Evolutionary conservation across 257 asterid species (phyloP).

Genomic region (Petrea volubilis): DNA sequence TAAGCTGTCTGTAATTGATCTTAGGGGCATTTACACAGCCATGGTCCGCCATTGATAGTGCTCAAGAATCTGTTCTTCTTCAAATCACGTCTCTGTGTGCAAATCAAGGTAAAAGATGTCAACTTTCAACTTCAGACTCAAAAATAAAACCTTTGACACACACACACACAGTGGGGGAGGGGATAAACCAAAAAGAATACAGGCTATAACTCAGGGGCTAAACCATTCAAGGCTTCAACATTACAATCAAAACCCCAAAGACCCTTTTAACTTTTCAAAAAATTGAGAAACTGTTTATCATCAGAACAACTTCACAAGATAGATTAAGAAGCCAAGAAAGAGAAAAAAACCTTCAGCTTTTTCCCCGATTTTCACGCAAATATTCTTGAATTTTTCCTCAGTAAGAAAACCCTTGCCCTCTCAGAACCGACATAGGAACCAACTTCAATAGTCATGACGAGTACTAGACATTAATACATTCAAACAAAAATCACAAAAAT

Average conservation of each 20-base stretch:
- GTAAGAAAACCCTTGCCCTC: slow-evolving; percentile 37
- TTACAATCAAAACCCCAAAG: background rate
- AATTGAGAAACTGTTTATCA: background rate
- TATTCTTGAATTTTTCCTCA: slow-evolving; percentile 25
- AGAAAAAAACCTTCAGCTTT: slow-evolving; percentile 26
- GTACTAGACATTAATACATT: slow-evolving; percentile 34
- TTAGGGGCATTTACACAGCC: slow-evolving; percentile 42
- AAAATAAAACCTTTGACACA: background rate
- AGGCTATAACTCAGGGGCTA: background rate
- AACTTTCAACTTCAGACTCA: slow-evolving; percentile 7
- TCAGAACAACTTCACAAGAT: slow-evolving; percentile 6
- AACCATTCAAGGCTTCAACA: background rate
- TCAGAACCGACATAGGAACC: slow-evolving; percentile 49
- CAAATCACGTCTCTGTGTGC: slow-evolving; percentile 21
- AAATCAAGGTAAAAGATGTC: slow-evolving; percentile 14
- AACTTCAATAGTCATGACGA: slow-evolving; percentile 52
- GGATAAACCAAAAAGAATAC: too few species aligned
- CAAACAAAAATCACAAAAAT: slow-evolving; percentile 44
- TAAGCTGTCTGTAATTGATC: slow-evolving; percentile 37
- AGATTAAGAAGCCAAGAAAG: slow-evolving; percentile 21
- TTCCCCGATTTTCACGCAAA: slow-evolving; percentile 47
- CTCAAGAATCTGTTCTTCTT: slow-evolving; percentile 24
- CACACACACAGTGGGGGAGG: background rate
- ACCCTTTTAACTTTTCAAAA: background rate
- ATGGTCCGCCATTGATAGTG: slow-evolving; percentile 57